These are phyloP conservation scores for Phytophthora syringae DNA, from an alignment of 352 stramenopile species.

Conservation along the genomic window DNA sequence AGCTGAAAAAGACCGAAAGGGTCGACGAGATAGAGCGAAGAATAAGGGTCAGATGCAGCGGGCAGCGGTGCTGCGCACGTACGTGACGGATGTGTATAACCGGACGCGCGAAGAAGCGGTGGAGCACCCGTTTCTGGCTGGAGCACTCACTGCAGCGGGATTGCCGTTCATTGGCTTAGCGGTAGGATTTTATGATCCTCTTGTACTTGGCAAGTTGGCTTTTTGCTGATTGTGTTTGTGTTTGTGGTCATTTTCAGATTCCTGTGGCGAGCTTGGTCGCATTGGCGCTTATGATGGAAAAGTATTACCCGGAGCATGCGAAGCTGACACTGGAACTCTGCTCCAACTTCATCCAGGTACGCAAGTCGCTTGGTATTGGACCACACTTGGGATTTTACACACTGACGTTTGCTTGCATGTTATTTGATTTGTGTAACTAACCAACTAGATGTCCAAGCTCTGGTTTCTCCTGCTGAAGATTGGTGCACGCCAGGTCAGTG, in stretches of 20 bases:
- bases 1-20: neutral
- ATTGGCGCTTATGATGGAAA: constrained; percentile 76
- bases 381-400: neutral
- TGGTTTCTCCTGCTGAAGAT: constrained; percentile 85
- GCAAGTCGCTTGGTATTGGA: neutral
- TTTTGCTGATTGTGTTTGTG: too few species aligned
- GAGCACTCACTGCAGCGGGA: constrained; percentile 59
- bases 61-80: constrained; percentile 49
- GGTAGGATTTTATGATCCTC: constrained; percentile 42
- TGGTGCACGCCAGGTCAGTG: constrained; percentile 65
- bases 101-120: constrained; percentile 45
- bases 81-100: constrained; percentile 52
- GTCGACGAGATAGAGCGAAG: neutral
- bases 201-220: too few species aligned
- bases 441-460: constrained; percentile 78
- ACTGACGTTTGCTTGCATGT: neutral
- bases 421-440: too few species aligned
- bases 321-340: constrained; percentile 70
- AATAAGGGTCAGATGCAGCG: constrained; percentile 25
- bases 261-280: constrained; percentile 75
- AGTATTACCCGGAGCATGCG: constrained; percentile 81
- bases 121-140: constrained; percentile 69
- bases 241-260: constrained; percentile 45
- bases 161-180: constrained; percentile 82
- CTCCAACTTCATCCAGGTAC: constrained; percentile 77